A percentile compares a stretch with the other conserved stretches of the same genome.
Conservation (phyloP, 2,329 filamentous ascomycete genomes). For the Calonectria ilicicola region DNA sequence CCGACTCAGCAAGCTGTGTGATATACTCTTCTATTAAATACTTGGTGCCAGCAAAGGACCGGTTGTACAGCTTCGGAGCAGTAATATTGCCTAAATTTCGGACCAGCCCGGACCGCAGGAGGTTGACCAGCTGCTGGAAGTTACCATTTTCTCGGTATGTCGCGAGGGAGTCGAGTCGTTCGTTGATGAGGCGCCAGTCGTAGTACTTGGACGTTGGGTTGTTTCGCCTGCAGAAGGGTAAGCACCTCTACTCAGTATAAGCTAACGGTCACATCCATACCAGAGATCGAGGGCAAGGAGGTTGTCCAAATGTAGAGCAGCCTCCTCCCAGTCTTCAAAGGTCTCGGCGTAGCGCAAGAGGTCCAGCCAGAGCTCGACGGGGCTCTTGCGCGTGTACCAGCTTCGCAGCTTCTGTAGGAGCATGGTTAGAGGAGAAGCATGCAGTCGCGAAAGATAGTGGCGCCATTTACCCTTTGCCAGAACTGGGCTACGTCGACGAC, state of each 20-base stretch:
- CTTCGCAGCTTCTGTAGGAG: constrained; percentile 71
- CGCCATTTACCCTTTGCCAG: constrained; percentile 68
- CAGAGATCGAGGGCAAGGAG: constrained; percentile 84
- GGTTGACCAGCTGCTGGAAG: constrained; percentile 79
- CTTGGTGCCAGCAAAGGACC: constrained; percentile 90
- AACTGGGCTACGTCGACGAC: constrained; percentile 71
- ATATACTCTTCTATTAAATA: constrained; percentile 92
- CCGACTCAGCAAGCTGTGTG: constrained; percentile 82
- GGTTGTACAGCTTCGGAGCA: constrained; percentile 82
- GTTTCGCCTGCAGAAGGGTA: constrained; percentile 72
- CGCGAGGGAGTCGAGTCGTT: constrained; percentile 78
- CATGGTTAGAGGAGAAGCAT: constrained; percentile 30
- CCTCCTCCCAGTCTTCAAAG: constrained; percentile 89
- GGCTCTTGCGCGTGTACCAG: constrained; percentile 76
- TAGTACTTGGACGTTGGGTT: constrained; percentile 85
- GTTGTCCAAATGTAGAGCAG: constrained; percentile 86
- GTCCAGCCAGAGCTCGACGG: constrained; percentile 74
- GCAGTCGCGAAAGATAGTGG: constrained; percentile 8
- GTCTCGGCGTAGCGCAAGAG: constrained; percentile 73
- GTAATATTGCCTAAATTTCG: constrained; percentile 95
- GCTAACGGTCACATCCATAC: constrained; percentile 55
- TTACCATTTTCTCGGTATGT: constrained; percentile 78
- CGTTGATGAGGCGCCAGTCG: constrained; percentile 86
- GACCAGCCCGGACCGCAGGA: constrained; percentile 82
- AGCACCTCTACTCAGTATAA: constrained; percentile 11